Conservation (phyloP, 1,284 basidiomycete genomes). For the Takashimella tepidaria region DNA sequence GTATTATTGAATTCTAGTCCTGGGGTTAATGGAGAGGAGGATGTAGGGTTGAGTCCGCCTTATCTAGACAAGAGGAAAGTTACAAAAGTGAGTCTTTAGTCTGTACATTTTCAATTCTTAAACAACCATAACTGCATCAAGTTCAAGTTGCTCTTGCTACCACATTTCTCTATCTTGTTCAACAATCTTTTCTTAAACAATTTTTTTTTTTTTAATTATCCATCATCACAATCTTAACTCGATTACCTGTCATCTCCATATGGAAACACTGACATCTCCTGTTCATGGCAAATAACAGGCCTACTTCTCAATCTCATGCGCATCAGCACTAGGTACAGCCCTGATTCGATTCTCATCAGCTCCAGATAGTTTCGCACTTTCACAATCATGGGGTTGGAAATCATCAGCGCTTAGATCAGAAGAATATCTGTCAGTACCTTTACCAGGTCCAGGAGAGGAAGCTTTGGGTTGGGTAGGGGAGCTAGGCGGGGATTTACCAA, state of each 20-base stretch:
- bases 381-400: constrained; percentile 54
- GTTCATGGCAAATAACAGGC: too few relatives aligned
- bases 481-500: constrained; percentile 15
- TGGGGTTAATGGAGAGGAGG: background rate
- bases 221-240: background rate
- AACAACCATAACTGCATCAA: too few relatives aligned
- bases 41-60: constrained; percentile 4
- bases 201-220: too few relatives aligned
- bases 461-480: constrained; percentile 48
- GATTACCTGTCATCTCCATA: too few relatives aligned
- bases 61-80: constrained; percentile 47
- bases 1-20: constrained; percentile 7
- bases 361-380: constrained; percentile 75
- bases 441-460: constrained; percentile 38
- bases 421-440: constrained; percentile 40
- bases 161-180: too few relatives aligned
- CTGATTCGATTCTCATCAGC: constrained; percentile 74
- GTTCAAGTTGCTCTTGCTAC: too few relatives aligned
- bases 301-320: constrained; percentile 79
- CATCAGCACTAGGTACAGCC: constrained; percentile 71
- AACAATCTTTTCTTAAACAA: too few relatives aligned
- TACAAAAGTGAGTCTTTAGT: constrained; percentile 33
- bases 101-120: too few relatives aligned
- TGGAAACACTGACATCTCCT: too few relatives aligned
- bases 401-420: constrained; percentile 43